Evolutionary conservation across 176 grass and related monocot species (phyloP).

Genomic region (Juncus effusus): DNA sequence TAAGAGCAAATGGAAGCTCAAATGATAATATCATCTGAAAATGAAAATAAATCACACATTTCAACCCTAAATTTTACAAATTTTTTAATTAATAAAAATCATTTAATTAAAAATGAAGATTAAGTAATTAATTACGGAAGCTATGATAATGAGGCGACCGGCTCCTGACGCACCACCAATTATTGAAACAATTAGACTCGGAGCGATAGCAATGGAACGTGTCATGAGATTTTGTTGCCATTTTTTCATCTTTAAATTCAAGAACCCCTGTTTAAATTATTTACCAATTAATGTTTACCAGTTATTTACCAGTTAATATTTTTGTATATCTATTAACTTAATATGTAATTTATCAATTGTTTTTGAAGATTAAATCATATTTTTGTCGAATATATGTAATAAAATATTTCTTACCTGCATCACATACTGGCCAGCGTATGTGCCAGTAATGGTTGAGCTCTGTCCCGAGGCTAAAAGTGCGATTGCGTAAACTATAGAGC

Average conservation of each 20-base stretch:
- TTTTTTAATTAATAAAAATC: no score
- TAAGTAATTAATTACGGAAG: slow-evolving; percentile 42
- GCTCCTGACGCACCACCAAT: slow-evolving; percentile 69
- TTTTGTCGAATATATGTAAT: not conserved
- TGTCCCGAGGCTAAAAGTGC: slow-evolving; percentile 89
- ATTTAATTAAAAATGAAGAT: not conserved
- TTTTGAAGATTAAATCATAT: no score
- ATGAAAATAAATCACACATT: not conserved
- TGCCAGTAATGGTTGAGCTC: slow-evolving; percentile 91
- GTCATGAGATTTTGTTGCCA: slow-evolving; percentile 95
- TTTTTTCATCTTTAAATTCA: slow-evolving; percentile 82
- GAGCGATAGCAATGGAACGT: slow-evolving; percentile 61
- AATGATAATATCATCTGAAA: slow-evolving; percentile 86
- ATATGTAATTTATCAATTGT: no score
- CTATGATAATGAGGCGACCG: slow-evolving; percentile 79
- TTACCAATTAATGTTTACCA: not conserved
- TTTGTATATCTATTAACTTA: not conserved
- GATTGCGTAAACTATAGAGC: slow-evolving; percentile 65
- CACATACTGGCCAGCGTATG: slow-evolving; percentile 86
- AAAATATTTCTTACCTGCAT: slow-evolving; percentile 63
- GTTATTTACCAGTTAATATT: not conserved
- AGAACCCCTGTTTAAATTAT: slow-evolving; percentile 53
- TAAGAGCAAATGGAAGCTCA: slow-evolving; percentile 85
- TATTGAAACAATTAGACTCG: slow-evolving; percentile 68
- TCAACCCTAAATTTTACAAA: not conserved